Base-by-base conservation (phyloP, 148 eudicot genomes). In the Rhododendron ferrugineum region DNA sequence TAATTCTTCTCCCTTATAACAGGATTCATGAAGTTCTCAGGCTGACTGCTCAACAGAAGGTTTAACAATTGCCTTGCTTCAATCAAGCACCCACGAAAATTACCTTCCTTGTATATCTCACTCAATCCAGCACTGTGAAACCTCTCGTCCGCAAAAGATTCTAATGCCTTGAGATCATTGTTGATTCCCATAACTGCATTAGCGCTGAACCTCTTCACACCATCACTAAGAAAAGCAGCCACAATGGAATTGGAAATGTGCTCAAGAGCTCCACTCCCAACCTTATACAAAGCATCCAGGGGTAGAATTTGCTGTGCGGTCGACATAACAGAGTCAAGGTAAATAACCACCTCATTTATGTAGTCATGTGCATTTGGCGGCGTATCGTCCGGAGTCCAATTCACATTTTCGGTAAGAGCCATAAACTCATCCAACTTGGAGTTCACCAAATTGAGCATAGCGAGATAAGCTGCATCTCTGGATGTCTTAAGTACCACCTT, bases 11-110 rank as follows among this genome's bases (percentile, higher is more conserved):
- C 86, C 78, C 98, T 86, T 78, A 96, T 94, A 72, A 93, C 98
- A 26, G 97, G 99, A 89, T 95, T 96, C 95, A 96, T 94, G 89
- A 96, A 96, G 85, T 94, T 94, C 88, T 96, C 98, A 1, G 99
- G 94, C 89, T 95, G 95, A 85, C 95, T 95, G 88, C 98, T 96
- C 85, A 89, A 82, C 30, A 96, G 88, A 89, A 96, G 98, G 86
- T 93, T 95, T 79, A 96, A 20, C 87, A 96, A 74, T 80, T 96
- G 99, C 66, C 98, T 91, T 7, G 92, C 93, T 92, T 95, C 99
- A 34, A 95, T 82, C 85, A 95, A 89, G 91, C 93, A 94, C 32
- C 86, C 88, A 82, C 88, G 88, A 78, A 96, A 94, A 86, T 91
- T 90, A 85, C 94, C 94, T 60, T 95, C 97, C 84, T 90, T 92